These are phyloP conservation scores for Starmerella stigmatis DNA, from an alignment of 805 yeast genomes.

Conservation along the genomic window DNA sequence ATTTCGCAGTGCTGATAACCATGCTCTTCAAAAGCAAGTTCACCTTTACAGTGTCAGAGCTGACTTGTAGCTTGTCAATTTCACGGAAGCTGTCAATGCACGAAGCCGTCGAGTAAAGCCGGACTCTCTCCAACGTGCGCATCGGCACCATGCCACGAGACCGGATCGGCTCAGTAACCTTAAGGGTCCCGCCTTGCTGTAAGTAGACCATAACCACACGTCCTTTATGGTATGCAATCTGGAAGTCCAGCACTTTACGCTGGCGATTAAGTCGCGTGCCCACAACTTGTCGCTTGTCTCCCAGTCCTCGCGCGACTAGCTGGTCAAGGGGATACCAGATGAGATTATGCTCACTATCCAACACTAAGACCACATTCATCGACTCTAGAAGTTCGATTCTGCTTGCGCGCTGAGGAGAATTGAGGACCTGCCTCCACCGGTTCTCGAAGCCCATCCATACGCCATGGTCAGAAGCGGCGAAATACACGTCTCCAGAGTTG, in stretches of 20 bases:
- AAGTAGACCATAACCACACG: conserved; percentile 48
- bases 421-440: conserved; percentile 48
- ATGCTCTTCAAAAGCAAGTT: conserved; percentile 57
- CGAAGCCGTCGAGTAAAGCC: conserved; percentile 12
- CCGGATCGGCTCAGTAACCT: conserved; percentile 48
- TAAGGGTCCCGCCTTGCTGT: conserved; percentile 49
- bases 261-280: conserved; percentile 39
- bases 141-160: conserved; percentile 19
- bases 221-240: conserved; percentile 56
- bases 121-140: conserved; percentile 15
- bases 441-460: conserved; percentile 38
- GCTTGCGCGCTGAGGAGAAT: conserved; percentile 30
- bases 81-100: conserved; percentile 37
- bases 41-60: conserved; percentile 49
- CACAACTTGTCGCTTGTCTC: conserved; percentile 24
- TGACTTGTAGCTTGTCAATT: conserved; percentile 40
- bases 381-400: conserved; percentile 50
- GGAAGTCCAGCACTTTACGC: conserved; percentile 45
- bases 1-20: conserved; percentile 48
- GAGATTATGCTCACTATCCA: conserved; percentile 49
- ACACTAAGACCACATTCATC: conserved; percentile 42
- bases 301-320: conserved; percentile 34
- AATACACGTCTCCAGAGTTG: conserved; percentile 31
- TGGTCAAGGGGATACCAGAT: conserved; percentile 55
- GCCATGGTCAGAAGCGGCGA: conserved; percentile 58